Percentiles rank a stretch among this genome's conserved stretches.
Evolutionary conservation across 257 asterid genomes (phyloP).

Genomic region (Salvia hispanica): DNA sequence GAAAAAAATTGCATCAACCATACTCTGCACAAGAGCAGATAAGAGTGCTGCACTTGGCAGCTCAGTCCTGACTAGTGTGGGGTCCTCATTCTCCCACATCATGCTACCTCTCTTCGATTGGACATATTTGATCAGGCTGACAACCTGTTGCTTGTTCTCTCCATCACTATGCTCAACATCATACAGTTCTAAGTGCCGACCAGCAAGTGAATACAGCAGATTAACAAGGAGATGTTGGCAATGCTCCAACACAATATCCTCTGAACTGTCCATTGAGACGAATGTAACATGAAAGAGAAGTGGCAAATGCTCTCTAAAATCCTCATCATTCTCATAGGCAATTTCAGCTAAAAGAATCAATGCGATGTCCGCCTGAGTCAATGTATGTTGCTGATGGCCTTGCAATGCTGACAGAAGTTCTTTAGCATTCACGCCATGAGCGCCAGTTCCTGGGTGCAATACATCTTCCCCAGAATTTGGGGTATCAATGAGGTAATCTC

Average conservation of each 20-base stretch:
- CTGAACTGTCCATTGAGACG: slow-evolving; percentile 99
- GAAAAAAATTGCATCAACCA: slow-evolving; percentile 98
- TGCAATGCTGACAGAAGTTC: slow-evolving; percentile 97
- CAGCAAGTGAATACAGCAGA: slow-evolving; percentile 94
- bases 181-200: slow-evolving; percentile 92
- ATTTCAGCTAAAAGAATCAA: slow-evolving; percentile 92
- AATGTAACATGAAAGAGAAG: slow-evolving; percentile 95
- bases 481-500: slow-evolving; percentile 91
- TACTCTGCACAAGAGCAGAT: slow-evolving; percentile 97
- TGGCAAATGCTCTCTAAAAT: slow-evolving; percentile 96
- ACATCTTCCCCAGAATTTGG: slow-evolving; percentile 97
- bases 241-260: slow-evolving; percentile 97
- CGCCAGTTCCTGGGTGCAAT: slow-evolving; percentile 64
- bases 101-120: slow-evolving; percentile 97
- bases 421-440: slow-evolving; percentile 84
- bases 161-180: slow-evolving; percentile 97
- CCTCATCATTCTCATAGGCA: slow-evolving; percentile 99
- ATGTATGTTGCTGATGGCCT: slow-evolving; percentile 96
- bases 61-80: slow-evolving; percentile 81
- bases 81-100: slow-evolving; percentile 99
- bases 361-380: slow-evolving; percentile 96
- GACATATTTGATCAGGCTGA: slow-evolving; percentile 91
- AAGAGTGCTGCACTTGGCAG: slow-evolving; percentile 96
- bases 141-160: slow-evolving; percentile 97
- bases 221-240: slow-evolving; percentile 98